Percentiles rank a stretch among this genome's conserved stretches.
Conservation (phyloP, 179 eudicot genomes). For the Spergularia azorica region DNA sequence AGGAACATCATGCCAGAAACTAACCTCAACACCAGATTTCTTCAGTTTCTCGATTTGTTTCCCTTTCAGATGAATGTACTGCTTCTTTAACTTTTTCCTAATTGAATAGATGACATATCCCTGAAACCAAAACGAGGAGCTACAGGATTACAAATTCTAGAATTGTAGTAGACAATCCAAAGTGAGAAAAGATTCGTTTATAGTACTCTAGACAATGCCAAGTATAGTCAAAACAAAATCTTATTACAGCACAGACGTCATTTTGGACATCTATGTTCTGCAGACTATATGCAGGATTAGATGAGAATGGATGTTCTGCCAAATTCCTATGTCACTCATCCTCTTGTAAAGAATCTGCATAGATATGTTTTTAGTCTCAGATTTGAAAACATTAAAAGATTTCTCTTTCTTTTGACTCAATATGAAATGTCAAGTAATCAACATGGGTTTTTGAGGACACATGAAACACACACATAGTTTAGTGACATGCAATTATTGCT, state of each 20-base stretch:
- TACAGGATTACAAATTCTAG: background rate
- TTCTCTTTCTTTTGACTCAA: background rate
- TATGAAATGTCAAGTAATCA: background rate
- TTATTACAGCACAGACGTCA: background rate
- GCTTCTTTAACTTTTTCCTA: conserved; percentile 88
- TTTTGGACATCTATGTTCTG: background rate
- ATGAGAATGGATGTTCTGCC: conserved; percentile 1
- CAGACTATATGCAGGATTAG: background rate
- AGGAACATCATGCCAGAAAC: conserved; percentile 11
- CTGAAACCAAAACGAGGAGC: conserved; percentile 41
- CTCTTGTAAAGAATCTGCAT: background rate
- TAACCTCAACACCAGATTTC: conserved; percentile 90
- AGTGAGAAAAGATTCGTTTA: background rate
- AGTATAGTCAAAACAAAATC: background rate
- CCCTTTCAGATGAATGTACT: conserved; percentile 81
- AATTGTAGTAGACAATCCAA: conserved; percentile 3
- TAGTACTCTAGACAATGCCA: background rate
- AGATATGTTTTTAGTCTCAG: background rate
- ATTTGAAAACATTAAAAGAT: too few relatives aligned
- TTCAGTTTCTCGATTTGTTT: conserved; percentile 89
- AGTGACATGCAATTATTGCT: conserved; percentile 1
- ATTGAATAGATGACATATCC: conserved; percentile 89
- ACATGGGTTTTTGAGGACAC: background rate
- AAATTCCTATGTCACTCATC: background rate
- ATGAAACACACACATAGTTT: background rate